Evolutionary conservation across 2,329 filamentous ascomycete species (phyloP).

Genomic region (Pseudocercospora ulei): DNA sequence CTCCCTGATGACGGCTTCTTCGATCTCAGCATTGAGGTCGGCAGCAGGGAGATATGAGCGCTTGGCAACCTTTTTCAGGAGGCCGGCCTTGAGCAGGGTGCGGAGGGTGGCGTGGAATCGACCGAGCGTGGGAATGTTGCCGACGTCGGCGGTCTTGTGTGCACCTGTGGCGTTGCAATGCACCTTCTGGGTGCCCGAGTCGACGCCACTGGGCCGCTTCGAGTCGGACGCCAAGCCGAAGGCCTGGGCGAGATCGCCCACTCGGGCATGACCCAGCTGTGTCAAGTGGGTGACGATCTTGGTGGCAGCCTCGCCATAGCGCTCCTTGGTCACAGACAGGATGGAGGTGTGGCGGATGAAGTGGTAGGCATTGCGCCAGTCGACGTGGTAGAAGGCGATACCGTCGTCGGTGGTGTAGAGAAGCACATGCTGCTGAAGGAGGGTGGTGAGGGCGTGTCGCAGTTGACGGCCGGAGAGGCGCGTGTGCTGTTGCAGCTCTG

Average conservation of each 20-base stretch:
- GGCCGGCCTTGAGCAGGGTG: constrained; percentile 52
- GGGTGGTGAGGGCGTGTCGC: constrained; percentile 68
- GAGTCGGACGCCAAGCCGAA: constrained; percentile 40
- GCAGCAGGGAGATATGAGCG: constrained; percentile 47
- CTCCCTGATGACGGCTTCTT: constrained; percentile 51
- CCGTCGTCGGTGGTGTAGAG: constrained; percentile 48
- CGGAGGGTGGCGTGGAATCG: constrained; percentile 41
- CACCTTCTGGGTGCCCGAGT: constrained; percentile 23
- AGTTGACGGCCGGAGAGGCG: constrained; percentile 64
- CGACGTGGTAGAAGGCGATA: constrained; percentile 69
- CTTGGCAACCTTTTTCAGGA: constrained; percentile 54
- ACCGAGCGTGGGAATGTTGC: constrained; percentile 34
- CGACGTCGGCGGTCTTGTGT: constrained; percentile 8
- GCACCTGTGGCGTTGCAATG: constrained; percentile 19
- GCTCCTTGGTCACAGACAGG: constrained; percentile 60
- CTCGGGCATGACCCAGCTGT: constrained; percentile 64
- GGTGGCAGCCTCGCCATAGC: constrained; percentile 64
- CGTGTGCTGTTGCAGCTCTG: constrained; percentile 60
- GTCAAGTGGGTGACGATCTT: constrained; percentile 66
- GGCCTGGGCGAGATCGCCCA: constrained; percentile 59
- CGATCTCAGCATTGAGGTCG: constrained; percentile 52
- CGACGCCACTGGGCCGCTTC: constrained; percentile 30
- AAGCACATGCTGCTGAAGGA: constrained; percentile 68
- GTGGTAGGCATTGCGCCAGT: constrained; percentile 69
- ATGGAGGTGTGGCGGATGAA: constrained; percentile 74